Conservation (phyloP, 176 grass and related monocot species). For the Oryza punctata region DNA sequence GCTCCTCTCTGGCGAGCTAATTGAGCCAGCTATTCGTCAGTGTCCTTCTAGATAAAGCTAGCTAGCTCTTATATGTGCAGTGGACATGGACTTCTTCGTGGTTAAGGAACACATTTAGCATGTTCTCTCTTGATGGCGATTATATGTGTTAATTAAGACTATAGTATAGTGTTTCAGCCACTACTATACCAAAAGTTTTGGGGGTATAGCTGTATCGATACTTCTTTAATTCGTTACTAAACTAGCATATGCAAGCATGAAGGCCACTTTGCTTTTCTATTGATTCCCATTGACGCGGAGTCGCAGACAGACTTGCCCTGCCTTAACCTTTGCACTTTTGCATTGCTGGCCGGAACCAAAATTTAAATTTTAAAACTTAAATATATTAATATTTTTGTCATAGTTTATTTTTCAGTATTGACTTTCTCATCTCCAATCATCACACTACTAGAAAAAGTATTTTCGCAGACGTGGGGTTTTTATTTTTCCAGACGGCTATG, state of each 20-base stretch:
- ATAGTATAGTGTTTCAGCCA: not conserved
- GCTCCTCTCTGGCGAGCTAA: not conserved
- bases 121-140: not conserved
- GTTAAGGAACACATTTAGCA: not conserved
- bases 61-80: not conserved
- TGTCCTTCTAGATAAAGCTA: no score
- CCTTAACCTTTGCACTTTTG: no score
- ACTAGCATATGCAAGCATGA: not conserved
- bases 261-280: conserved; percentile 11
- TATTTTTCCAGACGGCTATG: no score
- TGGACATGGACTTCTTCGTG: not conserved
- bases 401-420: no score
- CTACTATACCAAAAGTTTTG: not conserved
- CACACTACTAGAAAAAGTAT: no score
- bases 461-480: no score
- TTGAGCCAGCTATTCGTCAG: not conserved
- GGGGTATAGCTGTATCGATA: not conserved
- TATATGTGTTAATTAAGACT: not conserved
- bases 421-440: no score
- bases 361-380: no score
- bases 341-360: no score
- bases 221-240: not conserved
- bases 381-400: no score
- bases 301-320: not conserved
- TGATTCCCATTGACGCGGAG: not conserved